Conservation (phyloP, 371 early-diverging fungal genomes). For the Actinomortierella wolfii region DNA sequence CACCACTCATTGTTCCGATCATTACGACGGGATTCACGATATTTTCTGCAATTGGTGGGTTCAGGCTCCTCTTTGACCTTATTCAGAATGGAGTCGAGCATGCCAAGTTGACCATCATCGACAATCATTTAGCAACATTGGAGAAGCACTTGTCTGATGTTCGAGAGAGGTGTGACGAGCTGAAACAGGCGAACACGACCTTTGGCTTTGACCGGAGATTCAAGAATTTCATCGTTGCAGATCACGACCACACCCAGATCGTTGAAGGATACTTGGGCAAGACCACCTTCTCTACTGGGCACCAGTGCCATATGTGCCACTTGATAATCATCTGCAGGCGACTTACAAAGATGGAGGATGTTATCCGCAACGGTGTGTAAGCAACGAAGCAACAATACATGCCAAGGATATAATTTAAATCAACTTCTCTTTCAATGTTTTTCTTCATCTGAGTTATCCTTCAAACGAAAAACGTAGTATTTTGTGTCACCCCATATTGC, state of each 20-base stretch:
- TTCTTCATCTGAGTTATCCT: too few relatives aligned
- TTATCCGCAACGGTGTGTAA: neutral
- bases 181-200: neutral
- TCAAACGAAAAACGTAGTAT: too few relatives aligned
- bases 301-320: neutral
- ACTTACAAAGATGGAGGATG: neutral
- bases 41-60: neutral
- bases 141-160: neutral
- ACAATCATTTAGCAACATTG: neutral
- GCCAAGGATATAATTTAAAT: too few relatives aligned
- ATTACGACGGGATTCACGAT: neutral
- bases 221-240: neutral
- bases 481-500: too few relatives aligned
- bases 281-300: neutral
- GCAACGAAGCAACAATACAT: too few relatives aligned
- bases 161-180: neutral
- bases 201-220: neutral
- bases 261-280: neutral
- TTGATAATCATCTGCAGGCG: neutral
- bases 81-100: neutral
- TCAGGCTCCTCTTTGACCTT: neutral
- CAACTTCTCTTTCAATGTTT: too few relatives aligned
- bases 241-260: neutral
- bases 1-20: neutral
- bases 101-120: neutral